Evolutionary conservation across 2,329 filamentous ascomycete species (phyloP), one percentile per base, ranked within the genome.

Genomic region (Trichoderma hamatum): DNA sequence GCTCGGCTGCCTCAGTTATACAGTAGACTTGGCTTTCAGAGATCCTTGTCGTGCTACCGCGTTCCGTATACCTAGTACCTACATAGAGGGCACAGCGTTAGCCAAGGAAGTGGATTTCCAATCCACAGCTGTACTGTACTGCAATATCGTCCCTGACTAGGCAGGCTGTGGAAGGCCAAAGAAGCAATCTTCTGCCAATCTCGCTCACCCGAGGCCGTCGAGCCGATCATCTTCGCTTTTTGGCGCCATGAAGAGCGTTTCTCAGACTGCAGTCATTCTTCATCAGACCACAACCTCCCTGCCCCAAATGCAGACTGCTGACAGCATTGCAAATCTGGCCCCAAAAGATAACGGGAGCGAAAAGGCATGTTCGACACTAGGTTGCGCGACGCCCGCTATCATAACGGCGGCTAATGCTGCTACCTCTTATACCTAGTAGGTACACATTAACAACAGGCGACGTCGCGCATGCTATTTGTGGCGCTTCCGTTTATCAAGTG

Each of bases 1-100:
- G 30, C 56, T 67, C 43, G 64, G 64, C 55, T 67, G 60, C 55
- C 55, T 67, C 34, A 55, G 55, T 68, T 59, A n/a, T n/a, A n/a
- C n/a, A n/a, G n/a, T n/a, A 24, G 56, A 68, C 19, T 39, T 43
- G 56, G 65, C 14, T 32, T 26, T 68, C n/a, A 24, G 13, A 24
- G 66, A 68, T 34, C 66, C 55, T 43, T 60, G 39, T 55, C 39
- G n/a, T 64, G 52, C 49, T 62, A 43, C 21, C 1, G 34, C n/a
- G 39, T 16, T 46, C 39, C 39, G 39, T 46, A 14, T n/a, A n/a
- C n/a, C n/a, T n/a, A n/a, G n/a, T n/a, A n/a, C n/a, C n/a, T n/a
- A n/a, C n/a, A n/a, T 16, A 39, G 36, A 39, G 36, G 43, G 9
- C 46, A 49, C 46, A 46, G 43, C 19, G n/a, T 9, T 46, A 9